Base-by-base conservation (phyloP, 73 alveolate species). In the Stentor coeruleus region DNA sequence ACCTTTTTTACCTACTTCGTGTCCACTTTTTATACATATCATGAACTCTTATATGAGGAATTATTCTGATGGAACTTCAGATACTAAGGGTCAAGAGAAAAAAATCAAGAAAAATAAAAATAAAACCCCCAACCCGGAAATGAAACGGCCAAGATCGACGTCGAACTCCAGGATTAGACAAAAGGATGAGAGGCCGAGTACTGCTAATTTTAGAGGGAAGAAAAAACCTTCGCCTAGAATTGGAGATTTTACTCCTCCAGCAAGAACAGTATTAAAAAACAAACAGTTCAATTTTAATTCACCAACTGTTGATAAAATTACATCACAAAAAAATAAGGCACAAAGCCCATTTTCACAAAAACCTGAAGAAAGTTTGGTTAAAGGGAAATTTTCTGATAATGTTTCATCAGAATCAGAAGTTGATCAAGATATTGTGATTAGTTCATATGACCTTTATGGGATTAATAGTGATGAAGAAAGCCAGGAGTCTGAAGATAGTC, bases 391-490 rank as follows among this genome's bases (percentile, higher is more conserved):
- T 49, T 11, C 6, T 11, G 20, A 49, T 11, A 49, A 20, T 49
- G 20, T 6, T 20, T 11, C 28, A 11, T 6, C 28, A 6, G 66
- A 49, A 6, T 49, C 66, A 20, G 66, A 49, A 49, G 66, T 49
- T 6, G 66, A 49, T 49, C 66, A 66, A 33, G 39, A 66, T 20
- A 66, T 66, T 66, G 37, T 66, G 14, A 66, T 66, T 20, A 26
- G 49, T 20, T 26, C 42, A 26, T 66, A 66, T 66, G 79, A 66
- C 14, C 79, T 66, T 20, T 66, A 66, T 66, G 79, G 79, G 33
- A 66, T 66, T 2, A 37, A 66, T 66, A 20, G 40, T 11, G 79
- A 66, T 2, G 79, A 66, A 33, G 79, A 66, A 28, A 20, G 37
- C 39, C 40, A 66, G 37, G 33, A 33, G n/a, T 26, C 15, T 31